Conservation (phyloP, 73 alveolate species). For the Effrenium voratum region DNA sequence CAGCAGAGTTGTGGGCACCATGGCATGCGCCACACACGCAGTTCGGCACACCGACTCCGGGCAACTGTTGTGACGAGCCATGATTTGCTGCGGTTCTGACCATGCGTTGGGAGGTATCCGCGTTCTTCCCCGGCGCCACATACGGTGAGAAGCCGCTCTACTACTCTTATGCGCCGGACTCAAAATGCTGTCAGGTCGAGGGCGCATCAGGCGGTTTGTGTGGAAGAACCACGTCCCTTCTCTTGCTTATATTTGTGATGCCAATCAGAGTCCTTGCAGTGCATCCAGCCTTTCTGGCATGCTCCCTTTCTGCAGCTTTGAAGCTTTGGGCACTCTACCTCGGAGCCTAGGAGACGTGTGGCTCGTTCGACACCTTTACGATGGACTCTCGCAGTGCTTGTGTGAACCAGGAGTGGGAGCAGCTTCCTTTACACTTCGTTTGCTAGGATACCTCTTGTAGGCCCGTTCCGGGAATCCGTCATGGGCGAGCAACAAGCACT, state of each 20-base stretch:
- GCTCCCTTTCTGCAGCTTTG: neutral
- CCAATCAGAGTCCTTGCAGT: neutral
- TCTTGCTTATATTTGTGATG: neutral
- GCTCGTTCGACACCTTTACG: conserved; percentile 55
- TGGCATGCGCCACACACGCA: no score
- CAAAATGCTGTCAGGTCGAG: neutral
- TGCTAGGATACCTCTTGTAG: no score
- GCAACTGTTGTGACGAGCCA: no score
- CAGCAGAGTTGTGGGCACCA: no score
- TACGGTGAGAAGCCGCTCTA: conserved; percentile 43
- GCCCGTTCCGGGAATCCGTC: no score
- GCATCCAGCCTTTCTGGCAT: no score
- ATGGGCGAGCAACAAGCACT: no score
- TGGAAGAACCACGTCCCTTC: neutral
- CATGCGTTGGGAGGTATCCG: conserved; percentile 32
- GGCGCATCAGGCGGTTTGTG: neutral
- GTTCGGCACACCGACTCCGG: no score
- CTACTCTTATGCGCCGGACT: conserved; percentile 62
- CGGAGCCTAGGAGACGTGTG: conserved; percentile 48
- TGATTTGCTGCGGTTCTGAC: no score
- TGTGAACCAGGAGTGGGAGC: conserved; percentile 70
- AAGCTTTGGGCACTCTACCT: neutral
- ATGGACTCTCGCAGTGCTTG: conserved; percentile 63
- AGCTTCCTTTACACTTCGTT: no score
- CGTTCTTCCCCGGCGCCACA: conserved; percentile 43